phyloP scores from a whole-genome alignment of 331 rosid genomes.

The Arachis monticola region DNA sequence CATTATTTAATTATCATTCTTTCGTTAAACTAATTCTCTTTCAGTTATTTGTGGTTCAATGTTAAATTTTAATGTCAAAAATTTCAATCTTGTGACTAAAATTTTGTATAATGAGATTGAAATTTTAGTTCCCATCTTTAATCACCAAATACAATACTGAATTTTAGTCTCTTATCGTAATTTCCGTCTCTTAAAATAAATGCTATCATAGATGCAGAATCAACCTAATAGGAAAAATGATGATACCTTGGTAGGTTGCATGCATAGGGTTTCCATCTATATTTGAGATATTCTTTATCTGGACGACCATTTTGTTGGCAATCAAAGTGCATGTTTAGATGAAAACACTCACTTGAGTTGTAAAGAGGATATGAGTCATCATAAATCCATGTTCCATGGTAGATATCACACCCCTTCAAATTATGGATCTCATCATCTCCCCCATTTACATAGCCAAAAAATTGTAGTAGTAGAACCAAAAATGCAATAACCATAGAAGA shows the following conservation, averaged over 20 bases:
- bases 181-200: no score
- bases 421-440: not conserved
- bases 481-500: not conserved
- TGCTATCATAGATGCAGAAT: no score
- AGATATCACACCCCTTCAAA: slow-evolving; percentile 23
- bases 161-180: no score
- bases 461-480: not conserved
- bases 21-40: no score
- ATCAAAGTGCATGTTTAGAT: not conserved
- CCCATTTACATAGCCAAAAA: slow-evolving; percentile 13
- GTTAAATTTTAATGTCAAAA: no score
- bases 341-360: slow-evolving; percentile 4
- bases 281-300: slow-evolving; percentile 25
- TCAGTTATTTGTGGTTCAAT: no score
- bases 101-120: no score
- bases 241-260: slow-evolving; percentile 34
- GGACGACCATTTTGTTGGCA: slow-evolving; percentile 37
- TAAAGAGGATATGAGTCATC: slow-evolving; percentile 32
- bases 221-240: no score
- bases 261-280: slow-evolving; percentile 28
- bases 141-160: no score
- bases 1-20: no score
- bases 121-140: no score
- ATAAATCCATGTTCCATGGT: slow-evolving; percentile 32
- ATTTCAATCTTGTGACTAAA: no score